Evolutionary conservation across 371 early-diverging fungal genomes (phyloP).

Genomic region (Mucor irregularis): DNA sequence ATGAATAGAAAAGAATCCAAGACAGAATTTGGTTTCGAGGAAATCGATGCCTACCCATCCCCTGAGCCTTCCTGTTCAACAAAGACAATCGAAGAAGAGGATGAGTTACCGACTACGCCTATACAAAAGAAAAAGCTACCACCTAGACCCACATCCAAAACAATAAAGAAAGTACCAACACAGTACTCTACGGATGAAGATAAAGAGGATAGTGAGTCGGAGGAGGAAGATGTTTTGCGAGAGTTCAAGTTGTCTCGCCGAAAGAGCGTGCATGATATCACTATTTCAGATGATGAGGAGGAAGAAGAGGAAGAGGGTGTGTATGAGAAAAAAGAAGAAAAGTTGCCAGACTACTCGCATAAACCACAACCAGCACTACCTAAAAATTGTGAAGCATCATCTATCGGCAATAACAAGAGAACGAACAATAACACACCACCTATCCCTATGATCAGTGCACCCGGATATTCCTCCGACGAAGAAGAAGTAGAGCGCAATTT

Average conservation of each 20-base stretch:
- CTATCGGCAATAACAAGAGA: neutral
- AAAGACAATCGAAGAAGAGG: neutral
- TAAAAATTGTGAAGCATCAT: constrained; percentile 10
- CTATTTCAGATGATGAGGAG: constrained; percentile 2
- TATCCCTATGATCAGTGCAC: constrained; percentile 17
- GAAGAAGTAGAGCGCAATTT: neutral
- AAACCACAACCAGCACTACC: constrained; percentile 20
- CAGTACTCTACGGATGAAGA: constrained; percentile 4
- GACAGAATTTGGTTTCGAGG: neutral
- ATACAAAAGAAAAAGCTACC: constrained; percentile 1
- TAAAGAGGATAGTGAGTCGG: neutral
- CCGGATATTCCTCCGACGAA: constrained; percentile 17
- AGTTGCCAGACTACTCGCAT: neutral
- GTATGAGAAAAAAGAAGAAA: neutral
- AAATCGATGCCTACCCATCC: neutral
- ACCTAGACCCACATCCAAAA: neutral
- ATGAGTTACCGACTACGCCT: neutral
- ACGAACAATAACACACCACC: constrained; percentile 13
- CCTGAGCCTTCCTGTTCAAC: neutral
- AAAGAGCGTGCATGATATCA: constrained; percentile 10
- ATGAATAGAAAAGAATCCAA: constrained; percentile 16
- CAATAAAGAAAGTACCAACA: neutral
- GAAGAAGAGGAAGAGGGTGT: constrained; percentile 6
- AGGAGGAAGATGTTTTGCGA: neutral
- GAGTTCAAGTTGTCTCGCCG: constrained; percentile 4